Base-by-base conservation (phyloP, 2,329 filamentous ascomycete species). In the Aspergillus awamori region DNA sequence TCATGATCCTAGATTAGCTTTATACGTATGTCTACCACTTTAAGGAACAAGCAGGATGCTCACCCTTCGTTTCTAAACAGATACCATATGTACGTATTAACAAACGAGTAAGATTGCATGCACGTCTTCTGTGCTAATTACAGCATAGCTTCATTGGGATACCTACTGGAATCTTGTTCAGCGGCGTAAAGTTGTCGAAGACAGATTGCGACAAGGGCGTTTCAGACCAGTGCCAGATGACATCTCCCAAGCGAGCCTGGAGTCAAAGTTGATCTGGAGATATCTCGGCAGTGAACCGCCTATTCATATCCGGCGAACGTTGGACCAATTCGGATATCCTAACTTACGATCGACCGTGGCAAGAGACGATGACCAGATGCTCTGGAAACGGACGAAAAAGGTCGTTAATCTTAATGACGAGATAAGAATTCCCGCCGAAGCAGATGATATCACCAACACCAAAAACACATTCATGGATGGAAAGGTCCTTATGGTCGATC, bases 401-500 rank as follows among this genome's bases (percentile, higher is more conserved):
- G 77, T 83, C 58, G 73, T 68, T 6, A 81, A 69, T 30, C 58
- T 71, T 7, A 63, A 74, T 65, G 63, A 76, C 0, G 78, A 82
- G 2, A 72, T 77, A 2, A 74, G 77, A 0, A 80, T 85, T 26
- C 84, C 86, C 0, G 57, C 66, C 4, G 65, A 63, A 4, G 30
- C 61, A 0, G 58, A 63, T 2, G 64, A 70, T n/a, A 53, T 66
- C 6, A 49, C 59, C 1, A 64, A 69, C 0, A 53, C 62, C 0
- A 36, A 62, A 2, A 61, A 63, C 4, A 58, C 57, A 24, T 74
- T 74, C 17, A 68, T 69, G 64, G 72, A 75, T 51, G 73, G 73
- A 3, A 75, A 74, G 57, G 87, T 88, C 41, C 80, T 89, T n/a
- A 89, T 89, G 85, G 84, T 89, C 0, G 87, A 89, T 60, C 86